A percentile compares a stretch with the other conserved stretches of the same genome.
Conservation (phyloP, 2,329 filamentous ascomycete species). For the Aspergillus sp. region DNA sequence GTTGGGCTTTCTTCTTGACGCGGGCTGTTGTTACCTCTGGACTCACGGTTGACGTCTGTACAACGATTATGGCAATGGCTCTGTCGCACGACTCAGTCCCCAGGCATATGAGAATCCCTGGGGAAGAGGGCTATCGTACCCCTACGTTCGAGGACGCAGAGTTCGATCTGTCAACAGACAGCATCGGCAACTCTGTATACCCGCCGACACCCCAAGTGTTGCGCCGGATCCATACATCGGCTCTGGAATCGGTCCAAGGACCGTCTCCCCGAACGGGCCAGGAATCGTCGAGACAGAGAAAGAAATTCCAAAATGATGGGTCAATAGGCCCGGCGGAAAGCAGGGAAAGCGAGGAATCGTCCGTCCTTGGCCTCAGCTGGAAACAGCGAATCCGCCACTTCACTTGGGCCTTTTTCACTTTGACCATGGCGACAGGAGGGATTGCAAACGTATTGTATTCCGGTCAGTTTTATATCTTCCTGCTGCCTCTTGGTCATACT, state of each 20-base stretch:
- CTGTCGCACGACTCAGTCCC: constrained; percentile 10
- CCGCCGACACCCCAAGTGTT: constrained; percentile 8
- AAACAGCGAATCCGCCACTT: constrained; percentile 53
- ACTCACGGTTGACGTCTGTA: neutral
- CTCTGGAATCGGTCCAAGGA: constrained; percentile 19
- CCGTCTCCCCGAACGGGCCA: constrained; percentile 13
- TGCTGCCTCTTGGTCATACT: constrained; percentile 1
- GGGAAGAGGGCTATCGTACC: constrained; percentile 38
- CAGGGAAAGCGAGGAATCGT: constrained; percentile 4
- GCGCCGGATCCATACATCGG: constrained; percentile 21
- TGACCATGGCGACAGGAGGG: constrained; percentile 56
- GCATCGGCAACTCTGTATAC: constrained; percentile 6
- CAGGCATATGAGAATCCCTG: constrained; percentile 30
- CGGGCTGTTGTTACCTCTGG: too few species aligned
- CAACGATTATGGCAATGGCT: neutral
- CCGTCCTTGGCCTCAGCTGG: constrained; percentile 34
- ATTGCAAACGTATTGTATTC: constrained; percentile 52
- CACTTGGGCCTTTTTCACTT: constrained; percentile 73
- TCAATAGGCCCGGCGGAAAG: neutral
- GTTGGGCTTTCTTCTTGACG: too few species aligned
- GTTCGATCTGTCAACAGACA: constrained; percentile 11
- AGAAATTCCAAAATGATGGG: too few species aligned
- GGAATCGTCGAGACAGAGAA: neutral
- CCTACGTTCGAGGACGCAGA: constrained; percentile 39
- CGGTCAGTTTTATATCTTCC: constrained; percentile 35